Conservation (phyloP, 2,329 filamentous ascomycete species). For the Colletotrichum gloeosporioides region DNA sequence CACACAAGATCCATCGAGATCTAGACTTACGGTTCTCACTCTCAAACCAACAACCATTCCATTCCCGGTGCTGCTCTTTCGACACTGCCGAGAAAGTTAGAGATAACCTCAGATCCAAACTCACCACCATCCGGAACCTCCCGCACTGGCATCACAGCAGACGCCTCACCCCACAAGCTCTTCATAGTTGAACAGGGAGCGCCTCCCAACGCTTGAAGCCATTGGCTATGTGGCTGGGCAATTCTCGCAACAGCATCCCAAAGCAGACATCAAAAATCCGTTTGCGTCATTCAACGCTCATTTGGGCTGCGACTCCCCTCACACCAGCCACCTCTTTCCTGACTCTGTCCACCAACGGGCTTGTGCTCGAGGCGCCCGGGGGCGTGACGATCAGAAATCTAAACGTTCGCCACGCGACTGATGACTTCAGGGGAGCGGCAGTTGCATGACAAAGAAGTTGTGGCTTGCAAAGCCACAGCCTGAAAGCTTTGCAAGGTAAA, state of each 20-base stretch:
- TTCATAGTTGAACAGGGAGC: background rate
- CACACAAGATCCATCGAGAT: background rate
- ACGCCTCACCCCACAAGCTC: background rate
- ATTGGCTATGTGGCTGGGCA: background rate
- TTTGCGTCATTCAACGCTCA: background rate
- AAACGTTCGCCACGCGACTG: background rate
- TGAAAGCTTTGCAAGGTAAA: background rate
- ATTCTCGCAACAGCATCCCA: background rate
- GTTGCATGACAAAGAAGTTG: background rate
- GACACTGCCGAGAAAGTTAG: background rate
- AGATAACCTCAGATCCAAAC: background rate
- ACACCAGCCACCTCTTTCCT: background rate
- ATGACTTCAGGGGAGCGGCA: background rate
- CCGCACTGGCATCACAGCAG: fast-evolving
- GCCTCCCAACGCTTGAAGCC: background rate
- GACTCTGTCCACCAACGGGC: background rate
- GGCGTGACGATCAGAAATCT: background rate
- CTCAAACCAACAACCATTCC: background rate
- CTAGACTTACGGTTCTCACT: background rate
- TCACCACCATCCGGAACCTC: background rate
- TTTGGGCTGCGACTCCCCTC: background rate
- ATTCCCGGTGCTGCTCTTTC: background rate
- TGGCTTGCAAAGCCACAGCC: background rate
- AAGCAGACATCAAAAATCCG: background rate
- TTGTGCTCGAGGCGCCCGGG: background rate